Percentiles rank a stretch among this genome's conserved stretches.
Evolutionary conservation across 1,284 basidiomycete species (phyloP).

Genomic region (Boletellus deceptivus): DNA sequence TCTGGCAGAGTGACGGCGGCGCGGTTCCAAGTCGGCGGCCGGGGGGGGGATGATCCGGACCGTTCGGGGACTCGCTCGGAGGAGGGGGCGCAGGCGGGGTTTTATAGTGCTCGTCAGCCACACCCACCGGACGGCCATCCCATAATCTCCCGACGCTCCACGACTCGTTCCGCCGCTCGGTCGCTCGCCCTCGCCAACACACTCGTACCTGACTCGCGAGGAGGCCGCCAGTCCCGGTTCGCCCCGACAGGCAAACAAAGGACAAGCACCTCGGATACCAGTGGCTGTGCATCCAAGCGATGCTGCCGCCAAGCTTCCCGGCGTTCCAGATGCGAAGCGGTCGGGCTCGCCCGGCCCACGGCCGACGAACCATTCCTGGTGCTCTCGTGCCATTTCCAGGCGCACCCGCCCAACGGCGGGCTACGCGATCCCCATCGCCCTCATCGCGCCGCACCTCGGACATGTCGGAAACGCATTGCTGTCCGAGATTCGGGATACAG

Average conservation of each 20-base stretch:
- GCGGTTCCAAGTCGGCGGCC: too few species aligned
- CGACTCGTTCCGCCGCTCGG: slow-evolving; percentile 25
- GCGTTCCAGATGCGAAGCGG: too few species aligned
- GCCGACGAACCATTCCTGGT: background rate
- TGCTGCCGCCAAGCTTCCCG: too few species aligned
- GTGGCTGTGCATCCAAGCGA: too few species aligned
- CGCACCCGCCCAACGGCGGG: background rate
- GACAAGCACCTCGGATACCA: too few species aligned
- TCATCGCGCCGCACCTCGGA: slow-evolving; percentile 3
- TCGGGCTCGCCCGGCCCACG: background rate
- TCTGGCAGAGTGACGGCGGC: too few species aligned
- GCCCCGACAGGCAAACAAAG: background rate
- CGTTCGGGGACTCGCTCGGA: slow-evolving; percentile 23
- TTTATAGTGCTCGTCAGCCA: slow-evolving; percentile 35
- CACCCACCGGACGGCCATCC: slow-evolving; percentile 35
- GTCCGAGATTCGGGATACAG: background rate
- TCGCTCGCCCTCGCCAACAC: background rate
- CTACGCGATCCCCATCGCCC: slow-evolving; percentile 1
- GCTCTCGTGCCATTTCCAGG: slow-evolving; percentile 6
- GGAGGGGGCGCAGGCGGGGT: slow-evolving; percentile 7
- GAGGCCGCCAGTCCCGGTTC: slow-evolving; percentile 17
- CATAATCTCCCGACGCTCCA: slow-evolving; percentile 37
- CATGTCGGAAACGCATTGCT: background rate
- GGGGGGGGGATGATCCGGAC: slow-evolving; percentile 24
- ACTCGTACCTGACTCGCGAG: slow-evolving; percentile 3